Evolutionary conservation across 768 basidiomycete genomes (phyloP).

Genomic region (Phanerodontia chrysosporium): DNA sequence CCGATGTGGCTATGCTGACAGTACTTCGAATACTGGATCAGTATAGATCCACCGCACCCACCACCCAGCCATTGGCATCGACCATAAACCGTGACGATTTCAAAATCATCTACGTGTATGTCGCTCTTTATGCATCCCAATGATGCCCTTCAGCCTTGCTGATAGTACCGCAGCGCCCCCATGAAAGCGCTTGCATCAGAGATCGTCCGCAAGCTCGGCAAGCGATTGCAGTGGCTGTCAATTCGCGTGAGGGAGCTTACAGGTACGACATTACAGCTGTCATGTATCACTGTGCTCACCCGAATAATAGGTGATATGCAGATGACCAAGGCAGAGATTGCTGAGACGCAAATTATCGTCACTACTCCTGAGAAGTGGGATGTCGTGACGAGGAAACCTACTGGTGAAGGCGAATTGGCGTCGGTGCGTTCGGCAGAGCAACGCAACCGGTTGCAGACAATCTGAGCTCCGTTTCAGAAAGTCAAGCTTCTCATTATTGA

Average conservation of each 20-base stretch:
- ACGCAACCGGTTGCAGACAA: too few relatives aligned
- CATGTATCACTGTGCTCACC: background rate
- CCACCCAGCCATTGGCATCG: slow-evolving; percentile 32
- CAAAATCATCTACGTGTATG: slow-evolving; percentile 95
- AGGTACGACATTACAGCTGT: slow-evolving; percentile 38
- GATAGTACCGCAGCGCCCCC: slow-evolving; percentile 61
- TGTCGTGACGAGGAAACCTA: slow-evolving; percentile 95
- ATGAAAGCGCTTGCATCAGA: slow-evolving; percentile 98
- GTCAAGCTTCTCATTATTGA: slow-evolving; percentile 95
- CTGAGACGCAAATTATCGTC: slow-evolving; percentile 94
- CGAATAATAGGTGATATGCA: slow-evolving; percentile 85
- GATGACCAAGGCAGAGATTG: slow-evolving; percentile 88
- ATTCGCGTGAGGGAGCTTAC: slow-evolving; percentile 90
- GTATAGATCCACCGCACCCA: slow-evolving; percentile 38
- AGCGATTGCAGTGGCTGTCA: slow-evolving; percentile 81
- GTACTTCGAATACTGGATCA: slow-evolving; percentile 86
- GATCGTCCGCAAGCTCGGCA: slow-evolving; percentile 90
- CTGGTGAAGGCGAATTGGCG: slow-evolving; percentile 94
- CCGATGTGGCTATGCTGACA: slow-evolving; percentile 93
- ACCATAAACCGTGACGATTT: slow-evolving; percentile 70
- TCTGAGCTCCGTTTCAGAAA: too few relatives aligned
- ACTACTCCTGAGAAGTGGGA: slow-evolving; percentile 99
- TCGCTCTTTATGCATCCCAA: background rate
- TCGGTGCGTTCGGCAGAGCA: slow-evolving; percentile 50
- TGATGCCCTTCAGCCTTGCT: background rate